Evolutionary conservation across 805 yeast genomes (phyloP).

Genomic region (Ogataea naganishii): DNA sequence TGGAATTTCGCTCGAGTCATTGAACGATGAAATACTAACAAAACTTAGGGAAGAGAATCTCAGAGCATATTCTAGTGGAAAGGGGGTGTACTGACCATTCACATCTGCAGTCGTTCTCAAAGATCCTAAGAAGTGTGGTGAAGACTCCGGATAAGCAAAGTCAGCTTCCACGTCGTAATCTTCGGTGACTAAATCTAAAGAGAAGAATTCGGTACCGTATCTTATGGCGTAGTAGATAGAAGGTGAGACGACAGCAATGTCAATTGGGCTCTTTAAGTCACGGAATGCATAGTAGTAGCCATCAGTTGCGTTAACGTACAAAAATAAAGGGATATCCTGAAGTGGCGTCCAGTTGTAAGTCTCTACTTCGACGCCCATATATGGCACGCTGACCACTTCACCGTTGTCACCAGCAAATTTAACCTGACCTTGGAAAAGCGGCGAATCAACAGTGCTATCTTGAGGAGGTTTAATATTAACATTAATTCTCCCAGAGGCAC

Average conservation of each 20-base stretch:
- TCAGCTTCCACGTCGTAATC: conserved; percentile 8
- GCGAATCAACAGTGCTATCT: conserved; percentile 1
- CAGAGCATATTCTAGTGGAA: conserved; percentile 3
- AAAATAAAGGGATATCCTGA: conserved; percentile 3
- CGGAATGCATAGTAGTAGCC: conserved; percentile 1
- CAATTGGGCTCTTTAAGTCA: background rate
- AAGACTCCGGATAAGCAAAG: conserved; percentile 7
- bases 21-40: conserved; percentile 2
- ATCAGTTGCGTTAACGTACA: background rate
- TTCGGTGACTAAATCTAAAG: conserved; percentile 6
- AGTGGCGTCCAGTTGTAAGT: conserved; percentile 6
- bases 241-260: conserved; percentile 2
- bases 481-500: conserved; percentile 3
- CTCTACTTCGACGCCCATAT: conserved; percentile 8
- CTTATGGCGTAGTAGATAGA: conserved; percentile 5
- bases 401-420: conserved; percentile 9
- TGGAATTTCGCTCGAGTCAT: conserved; percentile 2
- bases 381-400: conserved; percentile 8
- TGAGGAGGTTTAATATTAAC: conserved; percentile 5
- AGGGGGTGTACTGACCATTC: background rate
- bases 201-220: conserved; percentile 6
- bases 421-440: conserved; percentile 8
- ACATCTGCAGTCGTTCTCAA: background rate
- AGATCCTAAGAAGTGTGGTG: conserved; percentile 4
- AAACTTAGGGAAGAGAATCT: conserved; percentile 2